A percentile compares a stretch with the other conserved stretches of the same genome.
Conservation (phyloP, 371 early-diverging fungal species). For the Actinomortierella ambigua region DNA sequence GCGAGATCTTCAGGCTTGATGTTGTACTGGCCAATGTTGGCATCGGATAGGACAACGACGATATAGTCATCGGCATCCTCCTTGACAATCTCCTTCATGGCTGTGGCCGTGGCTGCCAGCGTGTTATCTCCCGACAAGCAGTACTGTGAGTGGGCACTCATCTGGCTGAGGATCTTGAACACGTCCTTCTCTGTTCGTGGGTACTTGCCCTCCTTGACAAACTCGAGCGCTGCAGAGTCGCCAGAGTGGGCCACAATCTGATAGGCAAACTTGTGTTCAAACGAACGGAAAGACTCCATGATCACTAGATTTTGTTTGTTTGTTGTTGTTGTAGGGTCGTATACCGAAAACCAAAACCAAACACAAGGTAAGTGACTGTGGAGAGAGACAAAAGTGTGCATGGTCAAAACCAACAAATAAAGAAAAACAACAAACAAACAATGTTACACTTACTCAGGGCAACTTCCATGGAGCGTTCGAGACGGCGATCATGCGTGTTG, state of each 20-base stretch:
- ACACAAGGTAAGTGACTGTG: not conserved
- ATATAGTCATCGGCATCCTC: slow-evolving; percentile 84
- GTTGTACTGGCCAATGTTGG: slow-evolving; percentile 84
- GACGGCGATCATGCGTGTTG: slow-evolving; percentile 72
- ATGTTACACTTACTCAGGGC: slow-evolving; percentile 55
- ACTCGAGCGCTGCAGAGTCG: slow-evolving; percentile 76
- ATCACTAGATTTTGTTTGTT: slow-evolving; percentile 50
- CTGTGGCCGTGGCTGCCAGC: slow-evolving; percentile 69
- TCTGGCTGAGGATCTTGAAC: slow-evolving; percentile 67
- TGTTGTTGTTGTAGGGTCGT: no score
- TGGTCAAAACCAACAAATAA: slow-evolving; percentile 7
- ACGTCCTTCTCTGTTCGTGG: slow-evolving; percentile 83
- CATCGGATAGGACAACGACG: slow-evolving; percentile 82
- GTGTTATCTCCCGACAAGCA: slow-evolving; percentile 84
- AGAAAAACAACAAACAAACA: not conserved
- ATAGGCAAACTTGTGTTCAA: slow-evolving; percentile 85
- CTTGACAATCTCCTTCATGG: slow-evolving; percentile 72
- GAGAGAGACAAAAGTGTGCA: not conserved
- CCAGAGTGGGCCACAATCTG: slow-evolving; percentile 82
- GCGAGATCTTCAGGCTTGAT: slow-evolving; percentile 77
- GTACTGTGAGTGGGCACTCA: slow-evolving; percentile 71
- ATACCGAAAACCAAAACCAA: not conserved
- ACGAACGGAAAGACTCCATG: slow-evolving; percentile 84
- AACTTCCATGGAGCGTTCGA: slow-evolving; percentile 74
- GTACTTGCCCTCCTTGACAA: slow-evolving; percentile 70